Conservation (phyloP, 768 basidiomycete species). For the Phanerodontia chrysosporium region DNA sequence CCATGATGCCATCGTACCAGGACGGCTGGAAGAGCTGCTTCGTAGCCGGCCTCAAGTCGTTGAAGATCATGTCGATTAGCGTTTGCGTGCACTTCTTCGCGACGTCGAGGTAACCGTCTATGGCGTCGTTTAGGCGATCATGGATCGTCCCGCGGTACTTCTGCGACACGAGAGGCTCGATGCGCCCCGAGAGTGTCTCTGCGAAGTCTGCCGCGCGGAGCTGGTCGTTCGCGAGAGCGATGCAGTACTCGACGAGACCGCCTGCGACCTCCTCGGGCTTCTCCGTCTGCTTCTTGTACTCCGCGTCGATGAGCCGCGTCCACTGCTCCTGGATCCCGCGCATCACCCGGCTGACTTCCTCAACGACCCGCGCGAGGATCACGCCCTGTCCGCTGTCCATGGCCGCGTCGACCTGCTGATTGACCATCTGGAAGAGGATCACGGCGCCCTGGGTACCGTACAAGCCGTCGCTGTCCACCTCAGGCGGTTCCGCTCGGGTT, state of each 20-base stretch:
- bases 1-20: slow-evolving; percentile 91
- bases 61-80: slow-evolving; percentile 91
- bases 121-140: slow-evolving; percentile 89
- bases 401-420: slow-evolving; percentile 92
- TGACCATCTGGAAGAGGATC: slow-evolving; percentile 97
- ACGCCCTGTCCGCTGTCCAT: slow-evolving; percentile 94
- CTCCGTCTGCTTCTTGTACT: slow-evolving; percentile 83
- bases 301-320: slow-evolving; percentile 76
- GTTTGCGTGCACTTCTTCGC: slow-evolving; percentile 96
- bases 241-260: slow-evolving; percentile 92
- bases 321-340: slow-evolving; percentile 82
- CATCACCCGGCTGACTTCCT: slow-evolving; percentile 88
- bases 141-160: slow-evolving; percentile 84
- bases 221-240: slow-evolving; percentile 96
- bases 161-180: slow-evolving; percentile 89
- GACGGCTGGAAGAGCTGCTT: slow-evolving; percentile 75
- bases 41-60: slow-evolving; percentile 86
- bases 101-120: slow-evolving; percentile 97
- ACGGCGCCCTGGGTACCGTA: slow-evolving; percentile 89
- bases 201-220: slow-evolving; percentile 93
- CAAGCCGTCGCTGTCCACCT: slow-evolving; percentile 81
- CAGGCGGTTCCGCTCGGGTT: slow-evolving; percentile 79
- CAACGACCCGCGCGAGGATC: slow-evolving; percentile 86
- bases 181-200: slow-evolving; percentile 76
- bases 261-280: slow-evolving; percentile 84